Evolutionary conservation across 2,329 filamentous ascomycete genomes (phyloP).

Genomic region (Exophiala xenobiotica): DNA sequence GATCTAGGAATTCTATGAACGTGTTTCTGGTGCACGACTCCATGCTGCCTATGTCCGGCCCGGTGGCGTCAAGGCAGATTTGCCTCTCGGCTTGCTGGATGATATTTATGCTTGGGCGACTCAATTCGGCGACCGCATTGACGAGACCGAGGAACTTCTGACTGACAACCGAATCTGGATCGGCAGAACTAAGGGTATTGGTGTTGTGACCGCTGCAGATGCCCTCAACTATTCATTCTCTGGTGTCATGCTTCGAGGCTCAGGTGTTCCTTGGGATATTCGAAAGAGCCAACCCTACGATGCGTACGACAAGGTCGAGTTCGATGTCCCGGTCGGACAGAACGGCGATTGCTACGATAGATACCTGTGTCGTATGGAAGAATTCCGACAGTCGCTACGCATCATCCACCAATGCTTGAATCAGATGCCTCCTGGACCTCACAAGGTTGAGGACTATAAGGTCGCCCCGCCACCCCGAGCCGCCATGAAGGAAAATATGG

Average conservation of each 20-base stretch:
- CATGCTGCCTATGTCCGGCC: conserved; percentile 96
- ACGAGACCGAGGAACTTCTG: conserved; percentile 97
- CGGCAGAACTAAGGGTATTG: conserved; percentile 83
- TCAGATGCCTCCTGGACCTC: conserved; percentile 93
- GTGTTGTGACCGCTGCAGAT: conserved; percentile 85
- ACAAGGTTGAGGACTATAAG: conserved; percentile 99
- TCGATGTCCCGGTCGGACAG: conserved; percentile 92
- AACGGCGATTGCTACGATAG: conserved; percentile 99
- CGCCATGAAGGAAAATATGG: conserved; percentile 99
- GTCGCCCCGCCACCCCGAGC: conserved; percentile 90
- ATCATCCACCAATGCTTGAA: conserved; percentile 99
- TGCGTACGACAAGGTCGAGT: conserved; percentile 96
- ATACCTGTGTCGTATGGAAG: conserved; percentile 98
- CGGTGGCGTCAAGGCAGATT: conserved; percentile 92
- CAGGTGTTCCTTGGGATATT: conserved; percentile 92
- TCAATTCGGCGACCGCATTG: conserved; percentile 96
- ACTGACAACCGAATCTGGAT: conserved; percentile 99
- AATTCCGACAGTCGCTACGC: conserved; percentile 95
- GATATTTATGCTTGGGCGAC: conserved; percentile 99
- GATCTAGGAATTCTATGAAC: conserved; percentile 94
- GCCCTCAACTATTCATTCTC: conserved; percentile 97
- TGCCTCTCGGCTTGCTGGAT: conserved; percentile 89
- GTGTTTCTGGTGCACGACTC: conserved; percentile 94
- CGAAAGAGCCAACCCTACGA: conserved; percentile 97
- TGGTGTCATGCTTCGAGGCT: conserved; percentile 96